These are phyloP conservation scores for Solanum boliviense DNA, from an alignment of 257 asterid genomes.

Conservation along the genomic window DNA sequence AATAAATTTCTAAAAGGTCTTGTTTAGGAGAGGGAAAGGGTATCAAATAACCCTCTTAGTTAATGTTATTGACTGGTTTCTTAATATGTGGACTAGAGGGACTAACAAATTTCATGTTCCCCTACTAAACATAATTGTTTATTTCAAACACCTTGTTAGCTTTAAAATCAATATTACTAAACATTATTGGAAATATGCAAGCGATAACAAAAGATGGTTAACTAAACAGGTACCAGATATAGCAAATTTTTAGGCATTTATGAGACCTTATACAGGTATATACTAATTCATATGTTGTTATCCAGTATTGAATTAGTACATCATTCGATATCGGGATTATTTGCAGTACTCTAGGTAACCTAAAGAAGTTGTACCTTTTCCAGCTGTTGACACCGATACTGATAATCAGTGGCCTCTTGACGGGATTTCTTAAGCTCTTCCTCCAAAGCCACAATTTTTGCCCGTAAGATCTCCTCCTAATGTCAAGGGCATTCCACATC, in stretches of 20 bases:
- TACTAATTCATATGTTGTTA: not conserved
- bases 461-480: constrained; percentile 67
- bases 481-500: not conserved
- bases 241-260: not conserved
- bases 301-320: not conserved
- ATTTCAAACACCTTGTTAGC: not conserved
- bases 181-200: not conserved
- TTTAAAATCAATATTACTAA: not conserved
- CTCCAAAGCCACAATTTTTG: constrained; percentile 55
- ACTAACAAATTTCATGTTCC: not conserved
- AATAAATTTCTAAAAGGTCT: not conserved
- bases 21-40: not conserved
- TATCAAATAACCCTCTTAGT: not conserved
- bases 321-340: not conserved
- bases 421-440: constrained; percentile 58
- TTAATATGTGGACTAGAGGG: not conserved
- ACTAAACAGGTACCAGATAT: not conserved
- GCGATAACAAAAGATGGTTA: not conserved
- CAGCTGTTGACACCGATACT: constrained; percentile 36
- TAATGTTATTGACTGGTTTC: not conserved
- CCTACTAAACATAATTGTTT: not conserved
- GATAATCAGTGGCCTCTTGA: constrained; percentile 46
- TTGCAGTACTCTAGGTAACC: not conserved
- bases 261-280: not conserved
- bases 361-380: constrained; percentile 47